Evolutionary conservation across 768 basidiomycete species (phyloP).

Genomic region (Suillus hirtellus): DNA sequence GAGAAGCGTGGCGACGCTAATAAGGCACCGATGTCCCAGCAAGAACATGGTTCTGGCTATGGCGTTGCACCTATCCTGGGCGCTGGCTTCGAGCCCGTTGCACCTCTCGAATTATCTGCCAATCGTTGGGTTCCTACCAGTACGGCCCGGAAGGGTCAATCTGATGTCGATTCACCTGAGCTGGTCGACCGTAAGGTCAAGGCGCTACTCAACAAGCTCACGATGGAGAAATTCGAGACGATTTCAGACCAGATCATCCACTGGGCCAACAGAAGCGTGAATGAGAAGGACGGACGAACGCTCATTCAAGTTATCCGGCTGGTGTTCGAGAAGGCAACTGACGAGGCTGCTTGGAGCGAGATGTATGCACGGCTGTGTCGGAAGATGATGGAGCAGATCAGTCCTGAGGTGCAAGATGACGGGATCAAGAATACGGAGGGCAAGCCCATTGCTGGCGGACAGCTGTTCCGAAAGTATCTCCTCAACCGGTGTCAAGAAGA

Average conservation of each 20-base stretch:
- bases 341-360: constrained; percentile 93
- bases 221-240: constrained; percentile 94
- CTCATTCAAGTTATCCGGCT: constrained; percentile 95
- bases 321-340: constrained; percentile 96
- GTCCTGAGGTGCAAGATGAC: constrained; percentile 84
- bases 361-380: constrained; percentile 97
- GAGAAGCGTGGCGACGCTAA: constrained; percentile 65
- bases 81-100: constrained; percentile 60
- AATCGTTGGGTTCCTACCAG: constrained; percentile 76
- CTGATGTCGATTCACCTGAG: constrained; percentile 72
- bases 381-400: constrained; percentile 95
- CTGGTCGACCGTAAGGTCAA: constrained; percentile 93
- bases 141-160: constrained; percentile 42
- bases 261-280: constrained; percentile 93
- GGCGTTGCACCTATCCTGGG: constrained; percentile 33
- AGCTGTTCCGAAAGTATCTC: constrained; percentile 95
- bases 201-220: constrained; percentile 89
- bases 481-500: constrained; percentile 97
- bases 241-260: constrained; percentile 93
- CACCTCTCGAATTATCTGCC: constrained; percentile 72
- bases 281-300: constrained; percentile 91
- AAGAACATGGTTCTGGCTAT: constrained; percentile 39
- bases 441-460: constrained; percentile 89
- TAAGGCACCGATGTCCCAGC: constrained; percentile 39
- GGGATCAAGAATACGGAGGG: constrained; percentile 79